Percentiles rank a stretch among this genome's conserved stretches.
These are phyloP conservation scores for Selaginella moellendorffii DNA, from an alignment of 75 land plant genomes.

Conservation along the genomic window DNA sequence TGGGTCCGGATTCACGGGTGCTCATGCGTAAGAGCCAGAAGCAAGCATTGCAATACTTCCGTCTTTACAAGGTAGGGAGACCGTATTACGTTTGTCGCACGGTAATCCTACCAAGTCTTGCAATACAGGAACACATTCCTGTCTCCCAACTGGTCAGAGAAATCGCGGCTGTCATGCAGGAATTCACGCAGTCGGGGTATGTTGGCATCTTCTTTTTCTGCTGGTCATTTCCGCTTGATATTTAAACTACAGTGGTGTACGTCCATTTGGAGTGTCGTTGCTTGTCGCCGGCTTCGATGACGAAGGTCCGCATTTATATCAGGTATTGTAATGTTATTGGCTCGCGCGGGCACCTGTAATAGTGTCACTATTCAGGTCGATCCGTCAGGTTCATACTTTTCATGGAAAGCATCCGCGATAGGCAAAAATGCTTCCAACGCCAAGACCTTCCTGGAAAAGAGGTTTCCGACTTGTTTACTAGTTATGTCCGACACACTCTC, in stretches of 20 bases:
- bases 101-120: background rate
- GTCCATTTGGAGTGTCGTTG: constrained; percentile 97
- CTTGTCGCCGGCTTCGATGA: constrained; percentile 97
- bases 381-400: constrained; percentile 98
- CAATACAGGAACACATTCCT: constrained; percentile 73
- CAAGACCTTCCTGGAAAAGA: constrained; percentile 94
- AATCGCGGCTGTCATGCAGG: constrained; percentile 99
- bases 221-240: background rate
- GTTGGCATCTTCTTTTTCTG: background rate
- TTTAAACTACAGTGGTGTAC: constrained; percentile 62
- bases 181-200: constrained; percentile 99
- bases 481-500: background rate
- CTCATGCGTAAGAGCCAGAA: constrained; percentile 91
- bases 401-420: constrained; percentile 99
- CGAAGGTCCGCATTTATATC: constrained; percentile 88
- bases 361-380: constrained; percentile 53
- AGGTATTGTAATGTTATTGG: constrained; percentile 30
- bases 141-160: constrained; percentile 96
- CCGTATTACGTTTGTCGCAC: background rate
- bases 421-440: constrained; percentile 99
- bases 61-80: constrained; percentile 60
- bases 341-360: background rate
- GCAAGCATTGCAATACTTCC: constrained; percentile 79
- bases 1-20: constrained; percentile 98
- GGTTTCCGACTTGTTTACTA: constrained; percentile 25